A percentile compares a stretch with the other conserved stretches of the same genome.
These are phyloP conservation scores for Diaporthe ilicicola DNA, from an alignment of 2,329 filamentous ascomycete genomes.

Conservation along the genomic window DNA sequence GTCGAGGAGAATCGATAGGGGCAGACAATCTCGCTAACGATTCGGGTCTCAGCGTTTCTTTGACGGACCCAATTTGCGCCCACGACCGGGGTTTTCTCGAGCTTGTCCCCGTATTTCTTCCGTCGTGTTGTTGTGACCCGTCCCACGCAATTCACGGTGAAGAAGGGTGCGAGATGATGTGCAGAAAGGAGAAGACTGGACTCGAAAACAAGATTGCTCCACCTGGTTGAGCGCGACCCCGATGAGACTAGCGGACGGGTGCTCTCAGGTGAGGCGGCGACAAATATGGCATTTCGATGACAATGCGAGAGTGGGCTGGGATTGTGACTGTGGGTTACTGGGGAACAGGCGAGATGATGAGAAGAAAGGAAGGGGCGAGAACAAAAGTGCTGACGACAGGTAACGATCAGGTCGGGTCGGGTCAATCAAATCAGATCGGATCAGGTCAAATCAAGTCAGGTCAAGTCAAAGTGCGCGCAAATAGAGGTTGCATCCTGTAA, in stretches of 20 bases:
- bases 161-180: constrained; percentile 8
- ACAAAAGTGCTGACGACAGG: constrained; percentile 15
- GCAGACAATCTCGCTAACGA: constrained; percentile 53
- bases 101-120: constrained; percentile 26
- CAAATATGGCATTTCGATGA: constrained; percentile 29
- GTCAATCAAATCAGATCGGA: constrained; percentile 10
- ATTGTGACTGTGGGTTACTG: background rate
- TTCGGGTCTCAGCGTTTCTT: constrained; percentile 41
- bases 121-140: constrained; percentile 27
- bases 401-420: background rate
- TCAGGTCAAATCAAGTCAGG: constrained; percentile 8
- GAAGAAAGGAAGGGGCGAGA: background rate
- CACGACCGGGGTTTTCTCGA: constrained; percentile 34
- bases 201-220: constrained; percentile 13
- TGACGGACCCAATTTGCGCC: constrained; percentile 42
- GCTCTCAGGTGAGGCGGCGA: constrained; percentile 29
- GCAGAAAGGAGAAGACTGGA: constrained; percentile 3
- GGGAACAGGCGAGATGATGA: constrained; percentile 18
- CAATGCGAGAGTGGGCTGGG: constrained; percentile 18
- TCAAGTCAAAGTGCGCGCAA: background rate
- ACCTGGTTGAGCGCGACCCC: constrained; percentile 21
- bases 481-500: constrained; percentile 18
- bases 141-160: constrained; percentile 19
- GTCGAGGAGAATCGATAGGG: constrained; percentile 43
- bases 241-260: constrained; percentile 22